Base-by-base conservation (phyloP, 2,329 filamentous ascomycete genomes). In the Cladosporium sp. region DNA sequence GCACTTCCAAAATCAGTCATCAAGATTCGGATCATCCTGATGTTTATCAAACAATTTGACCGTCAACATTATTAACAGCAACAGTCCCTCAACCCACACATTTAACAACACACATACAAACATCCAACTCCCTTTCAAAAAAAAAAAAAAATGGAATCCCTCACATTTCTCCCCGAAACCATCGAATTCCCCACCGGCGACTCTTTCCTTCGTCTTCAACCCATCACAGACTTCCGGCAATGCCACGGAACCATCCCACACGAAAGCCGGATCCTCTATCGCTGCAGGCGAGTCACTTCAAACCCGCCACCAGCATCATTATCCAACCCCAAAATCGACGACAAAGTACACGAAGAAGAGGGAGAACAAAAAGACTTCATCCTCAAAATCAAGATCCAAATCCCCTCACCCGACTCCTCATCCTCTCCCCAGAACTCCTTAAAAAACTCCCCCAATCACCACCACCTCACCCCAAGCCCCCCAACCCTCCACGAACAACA, bases 171-270 rank as follows among this genome's bases (percentile, higher is more conserved):
- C 3, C 29, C 17, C 7, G 12, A 38, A 8, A 22, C 36, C 3
- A 39, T 50, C 18, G 13, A 12, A 7, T 44, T 50, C 19, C 13
- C 30, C 12, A 17, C 13, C 12, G 32, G 32, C 32, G 40, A 43
- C 12, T 38, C 40, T 1, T 37, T 29, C 17, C 19, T 43, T 27
- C 15, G 30, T 7, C 34, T 37, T 12, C 18, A 48, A 7, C 20
- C 58, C 8, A 65, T 66, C 15, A 66, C 63, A 39, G 61, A 66
- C 50, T 66, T 62, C 47, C 58, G 63, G 20, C 58, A 63, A 39
- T 62, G 63, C 47, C 60, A 64, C 30, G 54, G 51, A 20, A 41
- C 36, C 13, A 7, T 12, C 1, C 50, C 47, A 9, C 19, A 22
- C 32, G 63, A 65, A 48, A 58, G 60, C 19, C 53, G 63, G 15